Base-by-base conservation (phyloP, 2,329 filamentous ascomycete genomes). In the Penicillium sp. region DNA sequence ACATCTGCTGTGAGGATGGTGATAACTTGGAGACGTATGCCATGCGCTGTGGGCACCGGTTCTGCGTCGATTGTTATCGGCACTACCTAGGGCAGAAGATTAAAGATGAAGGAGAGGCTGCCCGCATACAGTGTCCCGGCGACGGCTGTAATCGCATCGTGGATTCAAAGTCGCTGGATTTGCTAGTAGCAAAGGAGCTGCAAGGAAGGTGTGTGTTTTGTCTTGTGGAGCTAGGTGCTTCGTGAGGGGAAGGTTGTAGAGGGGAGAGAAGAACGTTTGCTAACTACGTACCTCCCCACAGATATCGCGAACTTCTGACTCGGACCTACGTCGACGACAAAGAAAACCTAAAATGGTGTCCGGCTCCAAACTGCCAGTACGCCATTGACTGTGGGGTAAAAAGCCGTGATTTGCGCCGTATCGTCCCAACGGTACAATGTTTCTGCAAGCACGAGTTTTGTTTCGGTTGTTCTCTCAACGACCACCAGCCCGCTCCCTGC, bases 291-390 rank as follows among this genome's bases (percentile, higher is more conserved):
- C 10, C 35, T n/a, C 9, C 26, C 11, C 55, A 34, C 60, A 84
- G 91, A 61, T 99, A 99, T 69, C 85, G 89, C 61, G 86, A 89
- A 63, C 82, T 99, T 14, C 85, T 99, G 32, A 96, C 90, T 67
- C 83, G 94, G 64, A 97, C 92, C 7, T 99, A 96, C 67, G 94
- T 99, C 56, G 94, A 99, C 73, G 93, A 99, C 74, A 96, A 91
- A 74, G 92, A 96, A 53, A 88, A 88, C 52, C 84, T 97, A 56
- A 96, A 96, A 72, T 99, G 94, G 94, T 99, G 94, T 71, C 94
- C 94, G 0, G 93, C 93, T 1, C 94, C 94, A n/a, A 93, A 99
- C 72, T 99, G 94, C 74, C 84, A 89, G 65, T 97, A 94, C 67
- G 94, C 93, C 11, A 79, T 99, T 43, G 90, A 97, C 68, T 99